Base-by-base conservation (phyloP, 257 asterid species). In the Gentiana dahurica region DNA sequence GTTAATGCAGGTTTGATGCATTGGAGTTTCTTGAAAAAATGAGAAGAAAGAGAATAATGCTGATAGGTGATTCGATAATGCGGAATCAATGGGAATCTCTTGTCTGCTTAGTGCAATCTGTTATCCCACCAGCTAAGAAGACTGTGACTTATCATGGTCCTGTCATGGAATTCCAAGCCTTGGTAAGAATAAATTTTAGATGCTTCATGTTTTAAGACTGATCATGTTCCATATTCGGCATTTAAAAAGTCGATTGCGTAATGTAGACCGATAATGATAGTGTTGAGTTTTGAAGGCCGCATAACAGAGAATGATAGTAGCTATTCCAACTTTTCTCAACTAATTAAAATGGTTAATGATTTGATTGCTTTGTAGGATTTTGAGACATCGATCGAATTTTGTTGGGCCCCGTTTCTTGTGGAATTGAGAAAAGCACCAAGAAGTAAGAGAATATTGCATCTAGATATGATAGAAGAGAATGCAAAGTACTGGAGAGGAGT, bases 1-100 rank as follows among this genome's bases (percentile, higher is more conserved):
- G 57, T 37, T 13, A 36, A 35, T 70, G 73, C 66, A 89, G 97
- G 78, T 89, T 89, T 71, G 84, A 86, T 72, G 88, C 95, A 45
- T 66, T 89, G 80, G 90, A 83, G 51, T 89, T 89, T 77, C 88
- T 89, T 41, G 95, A 95, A 57, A 77, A 52, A 63, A 78, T 89
- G 95, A 86, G 97, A 63, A 80, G 85, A 76, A 89, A 84, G 73
- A 80, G 95, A 65, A 77, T 89, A 54, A 82, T 89, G 95, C 83
- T 89, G 47, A 94, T 89, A 0, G 97, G 97, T 11, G 95, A 89
- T 70, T 89, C 97, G 52, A 89, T 89, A 64, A 70, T 81, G 88
- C 78, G 97, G 73, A 89, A 89, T 65, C 97, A 89, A 54, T 89
- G 97, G 97, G 97, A 86, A 62, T 89, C 97, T 59, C 93, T 86